Evolutionary conservation across 2,329 filamentous ascomycete species (phyloP).

Genomic region (Arthrobotrys pseudoclavata): DNA sequence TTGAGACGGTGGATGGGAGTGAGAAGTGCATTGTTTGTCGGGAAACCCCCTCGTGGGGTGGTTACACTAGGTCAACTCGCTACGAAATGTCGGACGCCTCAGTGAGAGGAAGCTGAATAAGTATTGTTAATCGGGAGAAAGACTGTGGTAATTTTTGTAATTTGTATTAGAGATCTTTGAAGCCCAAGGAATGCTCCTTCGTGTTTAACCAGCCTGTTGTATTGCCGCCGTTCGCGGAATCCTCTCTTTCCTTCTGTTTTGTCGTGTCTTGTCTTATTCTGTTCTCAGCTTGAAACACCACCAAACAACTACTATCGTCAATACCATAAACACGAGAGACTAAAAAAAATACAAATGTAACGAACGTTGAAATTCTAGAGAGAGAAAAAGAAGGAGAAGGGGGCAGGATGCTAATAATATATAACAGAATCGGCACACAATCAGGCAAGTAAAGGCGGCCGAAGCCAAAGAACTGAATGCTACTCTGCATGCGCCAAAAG

Average conservation of each 20-base stretch:
- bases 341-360: neutral
- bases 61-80: constrained; percentile 5
- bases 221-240: constrained; percentile 10
- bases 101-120: neutral
- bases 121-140: neutral
- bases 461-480: constrained; percentile 9
- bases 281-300: constrained; percentile 8
- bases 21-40: constrained; percentile 63
- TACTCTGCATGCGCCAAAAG: constrained; percentile 13
- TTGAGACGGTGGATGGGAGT: constrained; percentile 62
- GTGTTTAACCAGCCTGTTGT: constrained; percentile 1
- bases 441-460: constrained; percentile 43
- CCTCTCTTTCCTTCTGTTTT: neutral
- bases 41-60: constrained; percentile 16
- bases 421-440: constrained; percentile 7
- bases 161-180: neutral
- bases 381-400: neutral
- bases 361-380: neutral
- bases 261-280: neutral
- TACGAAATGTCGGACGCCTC: neutral
- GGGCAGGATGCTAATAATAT: constrained; percentile 4
- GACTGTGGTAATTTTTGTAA: neutral
- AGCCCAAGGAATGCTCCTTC: constrained; percentile 3
- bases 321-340: neutral
- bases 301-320: constrained; percentile 1